Conservation (phyloP, 2,329 filamentous ascomycete species). For the Colletotrichum melonis region DNA sequence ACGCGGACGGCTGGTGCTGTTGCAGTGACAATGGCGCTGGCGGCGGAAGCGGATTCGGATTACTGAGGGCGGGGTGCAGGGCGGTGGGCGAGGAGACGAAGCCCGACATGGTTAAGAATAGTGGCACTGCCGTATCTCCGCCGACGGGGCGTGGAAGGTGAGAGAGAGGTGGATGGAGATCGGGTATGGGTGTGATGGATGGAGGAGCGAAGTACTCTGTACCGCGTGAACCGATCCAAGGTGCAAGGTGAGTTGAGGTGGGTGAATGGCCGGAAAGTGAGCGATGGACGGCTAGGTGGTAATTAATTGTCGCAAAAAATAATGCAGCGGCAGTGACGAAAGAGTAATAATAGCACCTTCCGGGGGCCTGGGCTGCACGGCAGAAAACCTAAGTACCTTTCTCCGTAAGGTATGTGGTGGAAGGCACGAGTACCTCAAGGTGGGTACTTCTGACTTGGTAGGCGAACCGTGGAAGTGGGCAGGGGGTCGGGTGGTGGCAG, state of each 20-base stretch:
- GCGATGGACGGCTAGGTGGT: not conserved
- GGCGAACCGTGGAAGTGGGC: not conserved
- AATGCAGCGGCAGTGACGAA: conserved; percentile 1
- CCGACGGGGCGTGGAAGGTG: conserved; percentile 9
- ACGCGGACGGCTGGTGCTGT: not conserved
- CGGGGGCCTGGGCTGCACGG: too few species aligned
- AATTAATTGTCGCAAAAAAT: not conserved
- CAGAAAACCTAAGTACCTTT: too few species aligned
- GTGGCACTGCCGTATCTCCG: conserved; percentile 20
- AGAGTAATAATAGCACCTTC: not conserved
- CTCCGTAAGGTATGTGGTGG: not conserved
- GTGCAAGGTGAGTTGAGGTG: not conserved
- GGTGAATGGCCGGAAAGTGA: not conserved
- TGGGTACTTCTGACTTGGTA: not conserved
- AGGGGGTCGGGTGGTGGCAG: not conserved
- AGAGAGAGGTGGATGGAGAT: not conserved
- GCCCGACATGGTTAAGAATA: conserved; percentile 42
- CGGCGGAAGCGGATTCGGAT: conserved; percentile 43
- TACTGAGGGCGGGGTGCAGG: conserved; percentile 63
- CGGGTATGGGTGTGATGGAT: not conserved
- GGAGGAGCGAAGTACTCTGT: not conserved
- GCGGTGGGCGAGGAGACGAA: conserved; percentile 57
- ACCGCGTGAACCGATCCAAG: not conserved
- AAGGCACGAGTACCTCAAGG: not conserved
- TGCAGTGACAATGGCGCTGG: conserved; percentile 33